These are phyloP conservation scores for Ogataea ramenticola DNA, from an alignment of 805 yeast species.

Conservation along the genomic window DNA sequence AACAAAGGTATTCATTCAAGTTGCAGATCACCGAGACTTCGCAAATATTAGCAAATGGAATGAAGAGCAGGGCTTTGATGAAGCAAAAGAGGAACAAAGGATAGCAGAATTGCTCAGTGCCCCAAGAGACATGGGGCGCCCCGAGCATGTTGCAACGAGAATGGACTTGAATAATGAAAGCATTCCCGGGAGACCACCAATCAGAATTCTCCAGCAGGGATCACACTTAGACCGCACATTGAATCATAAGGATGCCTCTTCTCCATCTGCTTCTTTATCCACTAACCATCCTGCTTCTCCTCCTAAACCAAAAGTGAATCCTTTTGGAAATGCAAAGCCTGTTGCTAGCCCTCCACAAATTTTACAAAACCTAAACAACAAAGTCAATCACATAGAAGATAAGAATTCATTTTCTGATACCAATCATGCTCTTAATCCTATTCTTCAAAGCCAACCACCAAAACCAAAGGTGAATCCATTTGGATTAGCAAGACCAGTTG, in stretches of 20 bases:
- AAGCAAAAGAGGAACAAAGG: not conserved
- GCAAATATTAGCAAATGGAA: constrained; percentile 13
- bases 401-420: too few relatives aligned
- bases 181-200: not conserved
- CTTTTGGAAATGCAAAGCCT: constrained; percentile 78
- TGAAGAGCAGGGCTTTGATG: not conserved
- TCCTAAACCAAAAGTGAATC: constrained; percentile 43
- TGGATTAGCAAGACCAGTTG: constrained; percentile 84
- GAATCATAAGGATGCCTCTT: not conserved
- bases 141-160: not conserved
- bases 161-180: not conserved
- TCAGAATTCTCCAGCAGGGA: not conserved
- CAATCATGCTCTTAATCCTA: too few relatives aligned
- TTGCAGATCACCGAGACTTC: constrained; percentile 33
- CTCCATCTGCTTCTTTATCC: not conserved
- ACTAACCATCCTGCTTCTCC: constrained; percentile 10
- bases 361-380: not conserved
- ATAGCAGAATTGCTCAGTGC: constrained; percentile 3
- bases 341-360: constrained; percentile 26
- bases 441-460: constrained; percentile 2
- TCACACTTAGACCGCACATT: not conserved
- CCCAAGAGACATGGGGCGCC: not conserved
- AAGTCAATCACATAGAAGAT: too few relatives aligned
- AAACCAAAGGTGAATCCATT: constrained; percentile 56
- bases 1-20: constrained; percentile 24